phyloP scores from a whole-genome alignment of 2,329 filamentous ascomycete species.

The Periglandula ipomoeae region DNA sequence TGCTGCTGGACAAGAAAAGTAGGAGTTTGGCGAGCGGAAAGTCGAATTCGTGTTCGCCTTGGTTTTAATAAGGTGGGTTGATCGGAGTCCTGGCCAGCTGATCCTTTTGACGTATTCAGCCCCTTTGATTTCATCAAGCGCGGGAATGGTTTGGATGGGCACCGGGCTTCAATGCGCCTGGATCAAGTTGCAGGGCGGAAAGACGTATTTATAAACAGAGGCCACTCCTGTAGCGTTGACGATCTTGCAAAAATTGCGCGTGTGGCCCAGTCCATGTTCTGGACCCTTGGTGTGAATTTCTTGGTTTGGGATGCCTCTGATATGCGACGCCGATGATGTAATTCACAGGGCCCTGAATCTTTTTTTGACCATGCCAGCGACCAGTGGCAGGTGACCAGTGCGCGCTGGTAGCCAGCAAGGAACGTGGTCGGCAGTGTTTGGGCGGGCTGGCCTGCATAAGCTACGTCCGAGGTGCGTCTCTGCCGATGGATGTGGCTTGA shows the following conservation, averaged over 20 bases:
- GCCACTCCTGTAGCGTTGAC: not conserved
- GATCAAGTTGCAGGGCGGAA: not conserved
- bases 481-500: not conserved
- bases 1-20: not conserved
- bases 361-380: no score
- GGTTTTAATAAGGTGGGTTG: not conserved
- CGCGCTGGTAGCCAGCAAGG: not conserved
- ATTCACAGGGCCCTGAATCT: constrained; percentile 6
- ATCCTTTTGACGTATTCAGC: not conserved
- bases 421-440: not conserved
- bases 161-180: not conserved
- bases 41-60: not conserved
- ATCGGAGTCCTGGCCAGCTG: not conserved
- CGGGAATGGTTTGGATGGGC: not conserved
- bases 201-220: not conserved
- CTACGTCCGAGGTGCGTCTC: no score
- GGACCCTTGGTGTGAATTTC: not conserved
- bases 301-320: constrained; percentile 1
- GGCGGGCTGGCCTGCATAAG: no score
- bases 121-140: not conserved
- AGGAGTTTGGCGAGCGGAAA: not conserved
- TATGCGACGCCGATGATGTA: constrained; percentile 16
- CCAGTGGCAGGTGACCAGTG: not conserved
- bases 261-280: not conserved
- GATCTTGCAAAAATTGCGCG: not conserved